Base-by-base conservation (phyloP, 768 basidiomycete genomes). In the Phylloporus sp. region DNA sequence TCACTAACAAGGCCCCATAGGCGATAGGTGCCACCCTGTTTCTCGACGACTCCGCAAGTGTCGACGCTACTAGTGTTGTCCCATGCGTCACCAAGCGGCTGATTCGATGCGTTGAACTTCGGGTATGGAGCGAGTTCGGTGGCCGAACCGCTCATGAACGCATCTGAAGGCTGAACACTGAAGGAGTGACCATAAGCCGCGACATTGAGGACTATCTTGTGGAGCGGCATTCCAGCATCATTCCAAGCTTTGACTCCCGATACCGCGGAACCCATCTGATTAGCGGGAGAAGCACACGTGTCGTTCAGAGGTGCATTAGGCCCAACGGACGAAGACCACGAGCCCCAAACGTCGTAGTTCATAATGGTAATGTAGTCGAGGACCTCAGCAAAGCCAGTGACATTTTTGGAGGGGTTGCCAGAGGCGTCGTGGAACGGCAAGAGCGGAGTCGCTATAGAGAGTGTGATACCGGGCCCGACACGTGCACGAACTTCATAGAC, bases 231-330 rank as follows among this genome's bases (percentile, higher is more conserved):
- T 6, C 90, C 88, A 35, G 92, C 91, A 2, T 66, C 60, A 2
- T 72, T 79, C 95, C 94, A 97, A 1, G 79, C 76, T 7, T 73
- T 65, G 45, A 97, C 77, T 11, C 87, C 84, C 3, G 82, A 82
- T 27, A 79, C 76, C 2, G 87, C 93, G 48, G 91, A 95, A 5
- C 92, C 91, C 16, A 69, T 66, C 48, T 81, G 86, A 55, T 85
- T 72, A 4, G 70, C 70, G 0, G 76, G 57, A 36, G 80, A 71
- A 1, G 82, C 80, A 66, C 94, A 95, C 1, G 79, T 78, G 65
- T 95, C 85, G 54, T 84, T 74, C 29, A 95, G 71, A 2, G 94
- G 92, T 1, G 94, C 80, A 63, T 90, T 91, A 5, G 95, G 81
- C 3, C 92, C 92, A 44, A 81, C 75, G 57, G 80, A 59, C 55